phyloP scores from a whole-genome alignment of 805 yeast genomes.

The Candida railenensis region DNA sequence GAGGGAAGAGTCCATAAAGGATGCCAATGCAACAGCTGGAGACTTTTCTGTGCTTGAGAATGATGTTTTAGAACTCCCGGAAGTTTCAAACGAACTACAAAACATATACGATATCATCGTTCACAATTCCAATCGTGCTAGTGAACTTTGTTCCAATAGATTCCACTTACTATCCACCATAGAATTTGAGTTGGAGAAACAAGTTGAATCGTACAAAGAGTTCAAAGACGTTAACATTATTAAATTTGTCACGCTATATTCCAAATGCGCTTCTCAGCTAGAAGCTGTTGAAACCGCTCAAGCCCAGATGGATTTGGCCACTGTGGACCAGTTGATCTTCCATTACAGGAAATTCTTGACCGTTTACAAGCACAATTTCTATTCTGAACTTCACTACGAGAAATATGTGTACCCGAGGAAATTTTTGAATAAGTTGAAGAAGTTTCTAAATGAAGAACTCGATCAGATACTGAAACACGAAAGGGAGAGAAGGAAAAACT shows the following conservation, averaged over 20 bases:
- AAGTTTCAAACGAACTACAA: slow-evolving; percentile 50
- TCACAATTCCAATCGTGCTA: slow-evolving; percentile 33
- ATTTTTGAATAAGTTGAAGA: slow-evolving; percentile 28
- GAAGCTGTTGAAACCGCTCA: slow-evolving; percentile 9
- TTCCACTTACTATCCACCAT: slow-evolving; percentile 8
- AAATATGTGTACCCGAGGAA: slow-evolving; percentile 37
- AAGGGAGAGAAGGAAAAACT: slow-evolving; percentile 28
- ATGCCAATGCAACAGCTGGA: slow-evolving; percentile 11
- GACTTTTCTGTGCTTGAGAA: slow-evolving; percentile 46
- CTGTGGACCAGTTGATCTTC: slow-evolving; percentile 26
- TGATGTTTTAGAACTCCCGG: slow-evolving; percentile 57
- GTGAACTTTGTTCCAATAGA: slow-evolving; percentile 19
- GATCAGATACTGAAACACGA: slow-evolving; percentile 32
- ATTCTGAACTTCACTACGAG: slow-evolving; percentile 39
- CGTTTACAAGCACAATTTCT: slow-evolving; percentile 33
- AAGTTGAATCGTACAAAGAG: slow-evolving; percentile 15
- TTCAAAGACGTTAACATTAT: slow-evolving; percentile 27
- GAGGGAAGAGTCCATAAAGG: slow-evolving; percentile 32
- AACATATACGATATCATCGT: slow-evolving; percentile 34
- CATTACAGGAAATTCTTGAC: slow-evolving; percentile 36
- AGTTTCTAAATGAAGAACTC: slow-evolving; percentile 34
- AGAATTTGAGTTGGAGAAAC: slow-evolving; percentile 11
- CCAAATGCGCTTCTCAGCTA: neutral
- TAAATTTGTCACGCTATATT: slow-evolving; percentile 19
- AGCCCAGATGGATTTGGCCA: slow-evolving; percentile 10